Evolutionary conservation across 148 eudicot genomes (phyloP).

Genomic region (Beta vulgaris): DNA sequence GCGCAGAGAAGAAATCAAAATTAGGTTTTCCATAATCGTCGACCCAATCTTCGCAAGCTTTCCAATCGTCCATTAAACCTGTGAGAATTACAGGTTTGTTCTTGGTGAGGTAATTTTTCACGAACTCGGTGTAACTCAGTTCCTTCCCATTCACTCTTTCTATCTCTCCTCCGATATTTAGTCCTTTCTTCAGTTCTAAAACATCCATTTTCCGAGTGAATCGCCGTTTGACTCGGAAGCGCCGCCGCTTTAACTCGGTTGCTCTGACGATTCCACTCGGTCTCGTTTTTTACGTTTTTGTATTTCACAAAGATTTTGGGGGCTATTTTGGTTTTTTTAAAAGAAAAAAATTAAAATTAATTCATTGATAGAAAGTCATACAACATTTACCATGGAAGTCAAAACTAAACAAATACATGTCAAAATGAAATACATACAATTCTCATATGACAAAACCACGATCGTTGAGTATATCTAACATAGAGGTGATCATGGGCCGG

Average conservation of each 20-base stretch:
- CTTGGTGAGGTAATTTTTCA: constrained; percentile 44
- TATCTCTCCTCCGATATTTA: constrained; percentile 59
- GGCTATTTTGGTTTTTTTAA: too few relatives aligned
- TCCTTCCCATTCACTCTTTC: constrained; percentile 77
- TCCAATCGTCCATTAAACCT: constrained; percentile 81
- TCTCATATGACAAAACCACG: too few relatives aligned
- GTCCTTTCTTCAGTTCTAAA: constrained; percentile 39
- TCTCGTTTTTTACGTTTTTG: neutral
- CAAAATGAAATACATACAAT: too few relatives aligned
- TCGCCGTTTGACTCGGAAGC: constrained; percentile 9
- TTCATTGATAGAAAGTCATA: too few relatives aligned
- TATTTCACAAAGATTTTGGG: too few relatives aligned
- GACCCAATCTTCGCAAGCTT: constrained; percentile 74
- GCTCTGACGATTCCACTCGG: constrained; percentile 13
- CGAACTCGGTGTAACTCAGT: constrained; percentile 72
- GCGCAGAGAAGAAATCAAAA: constrained; percentile 53
- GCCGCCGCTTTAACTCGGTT: constrained; percentile 17
- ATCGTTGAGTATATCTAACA: too few relatives aligned
- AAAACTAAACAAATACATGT: neutral
- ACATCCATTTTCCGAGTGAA: constrained; percentile 22
- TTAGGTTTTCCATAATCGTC: constrained; percentile 48
- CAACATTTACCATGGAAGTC: too few relatives aligned
- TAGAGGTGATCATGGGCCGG: too few relatives aligned
- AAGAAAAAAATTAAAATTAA: too few relatives aligned
- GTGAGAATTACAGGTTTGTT: constrained; percentile 77